Percentiles rank a stretch among this genome's conserved stretches.
Conservation (phyloP, 208 protist genomes). For the Leishmania amazonensis region DNA sequence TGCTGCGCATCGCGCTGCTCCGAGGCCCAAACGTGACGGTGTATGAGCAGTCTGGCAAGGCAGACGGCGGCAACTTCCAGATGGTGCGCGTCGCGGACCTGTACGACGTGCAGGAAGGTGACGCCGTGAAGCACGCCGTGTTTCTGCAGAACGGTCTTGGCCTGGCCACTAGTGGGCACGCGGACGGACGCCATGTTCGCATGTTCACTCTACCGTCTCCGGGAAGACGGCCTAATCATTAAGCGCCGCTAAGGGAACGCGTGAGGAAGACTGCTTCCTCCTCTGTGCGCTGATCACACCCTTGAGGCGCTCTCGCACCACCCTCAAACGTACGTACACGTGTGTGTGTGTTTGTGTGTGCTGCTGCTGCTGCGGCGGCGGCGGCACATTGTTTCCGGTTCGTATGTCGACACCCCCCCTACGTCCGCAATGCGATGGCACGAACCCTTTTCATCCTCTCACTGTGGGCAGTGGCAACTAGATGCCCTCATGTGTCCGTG, state of each 20-base stretch:
- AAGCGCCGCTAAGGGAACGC: neutral
- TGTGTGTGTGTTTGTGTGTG: neutral
- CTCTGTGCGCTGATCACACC: neutral
- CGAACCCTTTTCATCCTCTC: neutral
- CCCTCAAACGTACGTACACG: neutral
- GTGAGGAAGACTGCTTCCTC: neutral
- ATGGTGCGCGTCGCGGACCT: conserved; percentile 47
- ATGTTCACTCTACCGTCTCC: conserved; percentile 46
- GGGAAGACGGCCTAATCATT: conserved; percentile 7
- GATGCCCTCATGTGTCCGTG: neutral
- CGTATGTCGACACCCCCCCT: neutral
- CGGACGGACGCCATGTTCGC: conserved; percentile 56
- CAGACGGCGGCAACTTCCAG: conserved; percentile 35
- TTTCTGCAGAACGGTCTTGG: conserved; percentile 63
- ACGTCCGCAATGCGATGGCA: neutral
- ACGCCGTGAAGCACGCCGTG: conserved; percentile 39
- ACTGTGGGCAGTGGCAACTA: neutral
- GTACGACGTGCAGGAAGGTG: conserved; percentile 58
- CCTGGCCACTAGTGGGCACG: conserved; percentile 64
- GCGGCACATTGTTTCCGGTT: neutral
- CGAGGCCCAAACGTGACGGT: conserved; percentile 52
- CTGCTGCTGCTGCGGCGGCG: neutral
- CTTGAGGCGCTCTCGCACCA: neutral
- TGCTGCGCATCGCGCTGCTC: conserved; percentile 49
- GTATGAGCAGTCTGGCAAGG: conserved; percentile 48